Evolutionary conservation across 2,329 filamentous ascomycete genomes (phyloP), one percentile per base, ranked within the genome.

Genomic region (Trichoderma asperellum): DNA sequence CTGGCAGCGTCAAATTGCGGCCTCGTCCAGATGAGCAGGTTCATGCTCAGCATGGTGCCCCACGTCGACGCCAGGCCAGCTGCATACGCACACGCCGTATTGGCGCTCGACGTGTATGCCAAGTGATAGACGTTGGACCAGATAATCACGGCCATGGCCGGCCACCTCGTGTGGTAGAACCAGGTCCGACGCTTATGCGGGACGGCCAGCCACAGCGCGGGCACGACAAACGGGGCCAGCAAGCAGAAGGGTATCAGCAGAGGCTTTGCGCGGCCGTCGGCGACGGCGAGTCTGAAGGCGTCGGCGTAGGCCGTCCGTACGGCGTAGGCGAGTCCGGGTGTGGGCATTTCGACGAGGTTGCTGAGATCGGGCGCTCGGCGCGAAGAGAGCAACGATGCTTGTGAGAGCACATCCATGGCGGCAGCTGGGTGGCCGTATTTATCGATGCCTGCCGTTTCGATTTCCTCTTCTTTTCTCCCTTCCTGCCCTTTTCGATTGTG

Each of bases 1-100:
- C 88, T 83, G 71, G 83, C 86, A 0, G 84, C 84, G 24, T 88
- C 85, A 75, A 84, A 85, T 75, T 90, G 88, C 4, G 87, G 86
- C 21, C 81, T 78, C 57, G 81, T 84, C 79, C 86, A 87, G 1
- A 89, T 76, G 29, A 90, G 76, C 73, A 87, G 75, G 24, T 83
- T 82, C 67, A 84, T 73, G 43, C 77, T 81, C 77, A 82, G 83
- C 21, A 89, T 75, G 12, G 85, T 83, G 1, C 83, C 81, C 85
- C 85, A 90, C 4, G 79, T 76, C 4, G 80, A 80, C 47, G 84
- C 74, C 60, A 90, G 73, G 0, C 88, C 88, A 1, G 80, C 76
- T 1, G 78, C 81, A 71, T 88, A 90, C 1, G 83, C 81, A 12
- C 78, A 76, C 18, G 83, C 86, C 68, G 85, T 80, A 73, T 87